phyloP scores from a whole-genome alignment of 345 rosid species.

The Psidium friedrichsthalianum region DNA sequence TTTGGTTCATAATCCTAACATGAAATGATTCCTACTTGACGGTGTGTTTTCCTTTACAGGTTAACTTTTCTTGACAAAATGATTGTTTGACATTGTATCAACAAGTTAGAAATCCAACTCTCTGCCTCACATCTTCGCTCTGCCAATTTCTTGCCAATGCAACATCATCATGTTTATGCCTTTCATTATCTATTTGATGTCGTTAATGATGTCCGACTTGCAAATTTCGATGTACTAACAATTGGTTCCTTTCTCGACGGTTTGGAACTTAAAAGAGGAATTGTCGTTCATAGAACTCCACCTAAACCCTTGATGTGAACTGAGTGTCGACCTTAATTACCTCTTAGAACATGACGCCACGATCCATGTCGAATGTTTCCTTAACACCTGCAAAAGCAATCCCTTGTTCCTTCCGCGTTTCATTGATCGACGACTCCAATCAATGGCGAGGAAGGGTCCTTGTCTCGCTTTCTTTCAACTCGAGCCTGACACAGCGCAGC shows the following conservation, averaged over 20 bases:
- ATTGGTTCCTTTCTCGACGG: neutral
- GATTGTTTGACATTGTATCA: neutral
- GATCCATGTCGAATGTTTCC: neutral
- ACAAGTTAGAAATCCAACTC: neutral
- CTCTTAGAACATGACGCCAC: neutral
- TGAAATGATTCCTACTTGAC: neutral
- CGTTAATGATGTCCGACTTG: neutral
- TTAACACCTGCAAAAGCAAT: neutral
- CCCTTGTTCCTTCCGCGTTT: neutral
- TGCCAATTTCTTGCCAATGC: neutral
- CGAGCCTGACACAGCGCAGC: neutral
- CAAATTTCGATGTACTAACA: neutral
- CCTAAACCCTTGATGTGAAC: neutral
- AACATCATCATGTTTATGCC: neutral
- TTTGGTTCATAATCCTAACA: neutral
- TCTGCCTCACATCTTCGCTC: neutral
- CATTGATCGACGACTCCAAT: neutral
- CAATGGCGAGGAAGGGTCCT: neutral
- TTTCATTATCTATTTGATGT: neutral
- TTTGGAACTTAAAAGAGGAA: neutral
- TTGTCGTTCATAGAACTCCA: neutral
- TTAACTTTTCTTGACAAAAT: neutral
- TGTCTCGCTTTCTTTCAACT: neutral
- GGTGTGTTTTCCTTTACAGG: neutral
- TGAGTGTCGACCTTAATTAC: neutral